Evolutionary conservation across 108 stramenopile genomes (phyloP), one percentile per base, ranked within the genome.

Genomic region (Thalassiosira profunda): DNA sequence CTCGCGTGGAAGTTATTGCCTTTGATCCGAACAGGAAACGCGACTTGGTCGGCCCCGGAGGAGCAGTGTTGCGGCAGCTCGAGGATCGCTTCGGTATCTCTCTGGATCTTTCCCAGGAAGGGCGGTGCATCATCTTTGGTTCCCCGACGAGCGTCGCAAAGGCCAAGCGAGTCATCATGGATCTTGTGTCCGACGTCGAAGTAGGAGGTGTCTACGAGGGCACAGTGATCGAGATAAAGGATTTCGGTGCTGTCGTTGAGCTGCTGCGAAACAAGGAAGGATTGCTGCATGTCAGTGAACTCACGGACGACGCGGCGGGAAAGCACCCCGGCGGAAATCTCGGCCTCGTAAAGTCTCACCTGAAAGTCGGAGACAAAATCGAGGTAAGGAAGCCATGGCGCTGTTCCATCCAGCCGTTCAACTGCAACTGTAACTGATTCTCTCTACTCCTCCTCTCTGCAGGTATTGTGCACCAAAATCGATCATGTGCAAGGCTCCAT

Each of bases 261-360:
- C 57, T 97, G 8, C 70, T 94, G n/a, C 84, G 95, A 11, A 93
- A 92, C 63, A 91, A 93, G 46, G 92, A 95, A 66, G 97, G 91
- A 14, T 42, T 97, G 17, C 70, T 96, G 18, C 97, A 97, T 67
- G 80, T 94, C n/a, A 92, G 91, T 26, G 91, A 97, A 56, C 44
- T 94, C 30, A 62, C 76, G 8, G 58, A 72, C 20, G 61, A n/a
- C n/a, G n/a, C 42, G 33, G 45, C 69, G 17, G 76, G 72, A 12
- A 69, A 67, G 23, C 82, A 88, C 51, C 73, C 80, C 2, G 62
- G 49, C 21, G 89, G 86, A 23, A 85, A 83, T 36, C 23, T 81
- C 31, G 87, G 84, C 4, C 43, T 86, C 17, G 70, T 90, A 11
- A 69, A 70, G 15, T 62, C 78, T 8, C 36, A 80, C 28, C 40